phyloP scores from a whole-genome alignment of 805 yeast genomes.

The Barnettozyma populi region DNA sequence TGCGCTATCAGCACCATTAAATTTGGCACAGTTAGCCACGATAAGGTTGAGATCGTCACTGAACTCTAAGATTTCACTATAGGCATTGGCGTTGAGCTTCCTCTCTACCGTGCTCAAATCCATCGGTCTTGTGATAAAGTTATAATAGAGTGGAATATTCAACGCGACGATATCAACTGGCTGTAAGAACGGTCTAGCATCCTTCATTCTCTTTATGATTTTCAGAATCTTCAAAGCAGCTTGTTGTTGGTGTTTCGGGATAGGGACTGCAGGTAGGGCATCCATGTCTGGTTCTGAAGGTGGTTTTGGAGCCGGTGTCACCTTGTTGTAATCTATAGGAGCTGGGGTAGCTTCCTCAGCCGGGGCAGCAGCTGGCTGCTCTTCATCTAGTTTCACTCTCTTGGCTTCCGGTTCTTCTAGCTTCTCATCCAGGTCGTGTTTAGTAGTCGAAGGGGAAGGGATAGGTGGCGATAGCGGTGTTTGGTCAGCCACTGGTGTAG shows the following conservation, averaged over 20 bases:
- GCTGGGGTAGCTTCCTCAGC: conserved; percentile 1
- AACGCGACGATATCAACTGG: conserved; percentile 90
- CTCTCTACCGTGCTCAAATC: conserved; percentile 87
- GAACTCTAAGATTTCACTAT: conserved; percentile 63
- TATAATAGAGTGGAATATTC: conserved; percentile 87
- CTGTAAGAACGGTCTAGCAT: conserved; percentile 80
- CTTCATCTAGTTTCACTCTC: conserved; percentile 4
- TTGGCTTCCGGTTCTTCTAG: conserved; percentile 1
- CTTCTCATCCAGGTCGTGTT: conserved; percentile 9
- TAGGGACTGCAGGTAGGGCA: conserved; percentile 58
- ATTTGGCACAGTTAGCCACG: conserved; percentile 74
- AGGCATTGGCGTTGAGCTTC: conserved; percentile 65
- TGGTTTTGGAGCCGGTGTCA: conserved; percentile 70
- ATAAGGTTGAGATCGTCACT: conserved; percentile 77
- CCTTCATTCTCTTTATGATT: conserved; percentile 84
- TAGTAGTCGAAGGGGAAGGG: conserved; percentile 31
- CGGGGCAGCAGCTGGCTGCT: background rate
- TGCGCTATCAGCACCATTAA: conserved; percentile 79
- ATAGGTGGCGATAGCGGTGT: conserved; percentile 39
- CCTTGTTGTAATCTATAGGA: conserved; percentile 4
- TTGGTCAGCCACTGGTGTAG: conserved; percentile 21
- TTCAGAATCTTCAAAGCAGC: conserved; percentile 75
- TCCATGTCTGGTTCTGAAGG: conserved; percentile 68
- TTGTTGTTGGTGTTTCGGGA: conserved; percentile 79
- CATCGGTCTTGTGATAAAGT: conserved; percentile 83